Conservation (phyloP, 2,329 filamentous ascomycete species). For the Didymella exigua region DNA sequence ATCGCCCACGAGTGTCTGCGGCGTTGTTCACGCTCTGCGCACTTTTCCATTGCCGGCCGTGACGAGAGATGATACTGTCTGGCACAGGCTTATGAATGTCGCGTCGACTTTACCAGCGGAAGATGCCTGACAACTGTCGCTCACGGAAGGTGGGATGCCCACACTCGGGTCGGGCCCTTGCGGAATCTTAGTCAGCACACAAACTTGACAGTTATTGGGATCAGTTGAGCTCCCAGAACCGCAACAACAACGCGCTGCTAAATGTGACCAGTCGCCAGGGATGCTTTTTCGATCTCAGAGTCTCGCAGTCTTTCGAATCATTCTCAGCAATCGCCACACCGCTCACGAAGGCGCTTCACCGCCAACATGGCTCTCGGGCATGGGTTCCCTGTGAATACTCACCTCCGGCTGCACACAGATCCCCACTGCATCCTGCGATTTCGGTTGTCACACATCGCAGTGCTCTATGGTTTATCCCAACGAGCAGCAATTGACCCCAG, state of each 20-base stretch:
- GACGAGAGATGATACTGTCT: not conserved
- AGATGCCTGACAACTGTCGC: not conserved
- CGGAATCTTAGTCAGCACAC: not conserved
- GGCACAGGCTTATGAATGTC: not conserved
- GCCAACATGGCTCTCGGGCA: not conserved
- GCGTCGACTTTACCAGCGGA: not conserved
- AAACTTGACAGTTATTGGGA: not conserved
- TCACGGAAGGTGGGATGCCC: not conserved
- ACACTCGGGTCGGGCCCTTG: not conserved
- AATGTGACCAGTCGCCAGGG: not conserved
- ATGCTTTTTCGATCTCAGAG: not conserved
- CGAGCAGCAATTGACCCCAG: not conserved
- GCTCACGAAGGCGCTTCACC: not conserved
- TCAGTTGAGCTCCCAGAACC: not conserved
- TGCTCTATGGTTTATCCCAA: not conserved
- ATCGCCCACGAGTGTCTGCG: not conserved
- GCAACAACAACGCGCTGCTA: not conserved
- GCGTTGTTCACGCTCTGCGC: not conserved
- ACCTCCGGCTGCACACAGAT: not conserved
- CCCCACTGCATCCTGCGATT: not conserved
- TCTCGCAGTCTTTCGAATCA: not conserved
- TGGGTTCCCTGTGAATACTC: no score
- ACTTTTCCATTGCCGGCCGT: not conserved
- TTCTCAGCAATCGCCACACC: no score
- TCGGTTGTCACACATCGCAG: not conserved